Conservation (phyloP, 495 filamentous ascomycete genomes). For the Daldinia childiae region DNA sequence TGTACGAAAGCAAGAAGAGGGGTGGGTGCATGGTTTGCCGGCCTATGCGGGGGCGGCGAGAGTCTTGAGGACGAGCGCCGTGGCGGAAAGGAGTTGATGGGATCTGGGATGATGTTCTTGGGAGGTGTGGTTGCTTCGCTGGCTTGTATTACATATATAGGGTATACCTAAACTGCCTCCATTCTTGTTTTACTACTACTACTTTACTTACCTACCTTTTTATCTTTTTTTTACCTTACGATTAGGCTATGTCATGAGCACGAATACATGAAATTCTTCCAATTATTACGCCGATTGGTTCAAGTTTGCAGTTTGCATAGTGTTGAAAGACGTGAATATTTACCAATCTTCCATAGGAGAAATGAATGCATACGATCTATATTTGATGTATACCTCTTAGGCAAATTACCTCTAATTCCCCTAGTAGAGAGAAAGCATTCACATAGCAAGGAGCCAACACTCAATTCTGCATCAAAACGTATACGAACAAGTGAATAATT, state of each 20-base stretch:
- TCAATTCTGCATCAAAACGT: background rate
- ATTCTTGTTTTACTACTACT: background rate
- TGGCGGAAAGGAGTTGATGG: background rate
- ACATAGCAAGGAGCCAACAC: background rate
- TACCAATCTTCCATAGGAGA: no score
- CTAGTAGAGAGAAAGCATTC: no score
- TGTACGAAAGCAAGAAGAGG: no score
- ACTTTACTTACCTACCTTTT: background rate
- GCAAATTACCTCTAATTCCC: no score
- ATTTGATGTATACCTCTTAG: no score
- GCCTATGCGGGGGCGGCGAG: background rate
- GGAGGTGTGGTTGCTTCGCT: constrained; percentile 19
- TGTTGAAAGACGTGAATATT: no score
- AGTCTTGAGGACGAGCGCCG: background rate
- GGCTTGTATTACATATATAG: constrained; percentile 27
- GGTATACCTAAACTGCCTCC: constrained; percentile 10
- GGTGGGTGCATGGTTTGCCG: background rate
- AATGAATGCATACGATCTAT: no score
- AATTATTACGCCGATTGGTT: background rate
- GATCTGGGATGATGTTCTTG: constrained; percentile 14
- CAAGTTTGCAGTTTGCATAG: no score
- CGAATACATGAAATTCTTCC: background rate
- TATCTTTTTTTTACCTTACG: background rate
- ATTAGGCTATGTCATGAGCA: background rate
- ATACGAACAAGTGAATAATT: background rate